Base-by-base conservation (phyloP, 441 rosid genomes). In the Gossypium schwendimanii region DNA sequence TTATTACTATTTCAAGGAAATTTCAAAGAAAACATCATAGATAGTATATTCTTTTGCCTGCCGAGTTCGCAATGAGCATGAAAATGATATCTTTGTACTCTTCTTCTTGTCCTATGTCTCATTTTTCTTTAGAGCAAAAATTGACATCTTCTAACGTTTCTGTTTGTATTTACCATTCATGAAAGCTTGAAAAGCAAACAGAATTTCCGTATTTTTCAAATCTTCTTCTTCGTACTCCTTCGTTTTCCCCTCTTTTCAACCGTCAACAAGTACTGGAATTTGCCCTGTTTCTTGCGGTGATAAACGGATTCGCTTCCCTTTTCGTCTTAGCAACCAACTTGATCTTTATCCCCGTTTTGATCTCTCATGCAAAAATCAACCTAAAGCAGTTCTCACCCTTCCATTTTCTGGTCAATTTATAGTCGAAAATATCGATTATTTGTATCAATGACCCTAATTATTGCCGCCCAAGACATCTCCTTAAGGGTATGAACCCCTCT, bases 301-400 rank as follows among this genome's bases (percentile, higher is more conserved):
- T 14, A 78, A 62, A 26, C 9, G 0, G 26, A 70, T 85, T 18
- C 79, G 78, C 2, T 87, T 84, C 75, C 89, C 89, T 20, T 87
- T 85, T 80, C 73, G 73, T 39, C 81, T 79, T 2, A 36, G 2
- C 60, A 3, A 0, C 67, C 63, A 68, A 52, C 11, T 3, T 6
- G 18, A 4, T 0, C 39, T 60, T 0, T 80, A 68, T 63, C 84
- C 77, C 0, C 75, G 79, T 1, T 86, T 80, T 71, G 49, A 61
- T 9, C 78, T 87, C 50, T 70, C 79, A 0, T 86, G 88, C 83
- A 59, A 39, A 26, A 6, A 50, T 33, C 63, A 7, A 3, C 21
- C 0, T 47, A 66, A 68, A 21, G 24, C 85, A 1, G 67, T 69
- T 45, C 77, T 84, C 17, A 62, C 53, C 49, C 84, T 87, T 59